Evolutionary conservation across 179 eudicot genomes (phyloP).

Genomic region (Amaranthus tricolor): DNA sequence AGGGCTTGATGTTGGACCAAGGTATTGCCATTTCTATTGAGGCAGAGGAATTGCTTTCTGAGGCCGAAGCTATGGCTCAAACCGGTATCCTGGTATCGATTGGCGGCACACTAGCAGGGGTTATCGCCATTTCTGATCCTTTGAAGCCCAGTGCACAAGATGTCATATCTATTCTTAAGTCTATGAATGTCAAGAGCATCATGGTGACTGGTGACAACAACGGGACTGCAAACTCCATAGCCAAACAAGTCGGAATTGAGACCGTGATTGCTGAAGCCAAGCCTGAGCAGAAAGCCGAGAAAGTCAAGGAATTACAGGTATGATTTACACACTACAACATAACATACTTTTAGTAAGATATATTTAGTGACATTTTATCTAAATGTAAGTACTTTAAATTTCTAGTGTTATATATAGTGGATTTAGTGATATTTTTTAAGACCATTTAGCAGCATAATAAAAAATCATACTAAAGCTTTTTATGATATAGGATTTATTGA

Average conservation of each 20-base stretch:
- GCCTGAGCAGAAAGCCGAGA: slow-evolving; percentile 77
- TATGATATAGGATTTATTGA: no score
- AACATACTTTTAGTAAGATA: no score
- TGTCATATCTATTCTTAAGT: slow-evolving; percentile 67
- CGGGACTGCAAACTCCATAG: slow-evolving; percentile 86
- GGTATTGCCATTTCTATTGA: slow-evolving; percentile 46
- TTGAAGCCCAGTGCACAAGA: slow-evolving; percentile 74
- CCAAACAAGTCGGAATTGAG: slow-evolving; percentile 76
- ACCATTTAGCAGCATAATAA: no score
- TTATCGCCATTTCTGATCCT: slow-evolving; percentile 79
- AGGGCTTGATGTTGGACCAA: slow-evolving; percentile 59
- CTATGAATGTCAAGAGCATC: slow-evolving; percentile 72
- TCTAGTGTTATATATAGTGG: no score
- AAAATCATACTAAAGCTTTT: no score
- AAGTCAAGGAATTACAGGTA: slow-evolving; percentile 89
- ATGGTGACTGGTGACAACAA: slow-evolving; percentile 91
- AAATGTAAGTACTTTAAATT: no score
- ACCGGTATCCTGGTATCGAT: slow-evolving; percentile 81
- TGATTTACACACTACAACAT: no score
- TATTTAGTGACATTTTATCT: no score
- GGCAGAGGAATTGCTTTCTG: slow-evolving; percentile 67
- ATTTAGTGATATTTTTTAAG: no score
- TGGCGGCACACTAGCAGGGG: slow-evolving; percentile 53
- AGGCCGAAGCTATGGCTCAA: slow-evolving; percentile 72
- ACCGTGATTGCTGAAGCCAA: slow-evolving; percentile 81